A percentile compares a stretch with the other conserved stretches of the same genome.
Evolutionary conservation across 306 rosid genomes (phyloP).

Genomic region (Fragaria nilgerrensis): DNA sequence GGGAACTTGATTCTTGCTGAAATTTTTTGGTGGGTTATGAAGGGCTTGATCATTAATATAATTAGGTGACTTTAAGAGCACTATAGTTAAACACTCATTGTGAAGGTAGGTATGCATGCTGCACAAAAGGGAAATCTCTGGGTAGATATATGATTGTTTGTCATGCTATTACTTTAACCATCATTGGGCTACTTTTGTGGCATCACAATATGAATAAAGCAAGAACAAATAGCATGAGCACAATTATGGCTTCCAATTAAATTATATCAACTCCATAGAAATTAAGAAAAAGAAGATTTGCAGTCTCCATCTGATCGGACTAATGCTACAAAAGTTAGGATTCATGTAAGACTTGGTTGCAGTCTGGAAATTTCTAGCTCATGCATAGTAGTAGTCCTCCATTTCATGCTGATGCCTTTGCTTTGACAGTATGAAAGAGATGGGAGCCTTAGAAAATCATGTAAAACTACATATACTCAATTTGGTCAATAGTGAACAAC

Average conservation of each 20-base stretch:
- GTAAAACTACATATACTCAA: constrained; percentile 20
- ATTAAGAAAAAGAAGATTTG: constrained; percentile 13
- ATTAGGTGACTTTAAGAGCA: neutral
- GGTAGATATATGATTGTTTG: constrained; percentile 31
- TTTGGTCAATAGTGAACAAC: constrained; percentile 23
- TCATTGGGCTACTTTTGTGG: constrained; percentile 32
- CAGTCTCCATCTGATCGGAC: neutral
- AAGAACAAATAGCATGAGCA: constrained; percentile 21
- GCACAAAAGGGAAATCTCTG: constrained; percentile 26
- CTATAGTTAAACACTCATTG: neutral
- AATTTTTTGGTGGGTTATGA: neutral
- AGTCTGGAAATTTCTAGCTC: constrained; percentile 15
- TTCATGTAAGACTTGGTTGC: constrained; percentile 28
- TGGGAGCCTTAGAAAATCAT: constrained; percentile 37
- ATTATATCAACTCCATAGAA: neutral
- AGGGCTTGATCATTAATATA: neutral
- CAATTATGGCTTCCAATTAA: constrained; percentile 27
- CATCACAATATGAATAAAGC: constrained; percentile 23
- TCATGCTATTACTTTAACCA: constrained; percentile 19
- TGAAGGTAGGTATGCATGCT: constrained; percentile 35
- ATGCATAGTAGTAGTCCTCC: constrained; percentile 29
- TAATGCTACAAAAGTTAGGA: constrained; percentile 34
- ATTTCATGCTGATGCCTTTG: constrained; percentile 34
- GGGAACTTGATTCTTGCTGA: neutral
- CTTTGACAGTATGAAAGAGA: constrained; percentile 33